Base-by-base conservation (phyloP, 192 early-diverging fungal genomes). In the Linnemannia hyalina region DNA sequence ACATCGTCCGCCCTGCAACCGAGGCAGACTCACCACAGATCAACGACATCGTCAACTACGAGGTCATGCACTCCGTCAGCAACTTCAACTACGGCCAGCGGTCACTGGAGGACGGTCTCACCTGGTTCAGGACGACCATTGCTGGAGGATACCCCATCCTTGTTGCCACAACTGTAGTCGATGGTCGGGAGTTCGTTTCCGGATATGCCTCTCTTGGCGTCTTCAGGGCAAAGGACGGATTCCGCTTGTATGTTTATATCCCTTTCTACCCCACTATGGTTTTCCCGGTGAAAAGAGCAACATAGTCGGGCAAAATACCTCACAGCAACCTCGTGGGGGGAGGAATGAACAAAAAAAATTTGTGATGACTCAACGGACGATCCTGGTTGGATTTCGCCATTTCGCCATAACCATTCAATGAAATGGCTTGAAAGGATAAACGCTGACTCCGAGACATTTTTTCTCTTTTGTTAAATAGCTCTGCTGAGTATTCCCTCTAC, bases 401-500 rank as follows among this genome's bases (percentile, higher is more conserved):
- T 52, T 35, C 18, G 38, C 47, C 46, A 35, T 42, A 49, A 20
- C 29, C 18, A 47, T 47, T 74, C 29, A 46, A 46, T 74, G 29
- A 47, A 41, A 46, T 52, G 73, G 22, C 44, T 15, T 11, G 11
- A 46, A 35, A 52, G 73, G 60, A 35, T 65, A 65, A 65, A 65
- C 29, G 23, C 42, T 74, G 47, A 22, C 46, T 74, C 40, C 46
- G 52, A 75, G 52, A 29, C 46, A 49, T 35, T 75, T 44, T 57
- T 38, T 20, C 13, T 2, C 18, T 47, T 47, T 13, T 3, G 49
- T 16, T 26, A 38, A 49, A 36, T 40, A 90, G 90, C 49, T 78
- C 90, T 60, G 80, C 86, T 10, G 90, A 90, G 57, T 80, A 89
- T 22, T 90, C 90, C 22, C 26, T 90, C 16, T 90, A 90, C 80